Base-by-base conservation (phyloP, 2,329 filamentous ascomycete genomes). In the Colletotrichum spinosum region DNA sequence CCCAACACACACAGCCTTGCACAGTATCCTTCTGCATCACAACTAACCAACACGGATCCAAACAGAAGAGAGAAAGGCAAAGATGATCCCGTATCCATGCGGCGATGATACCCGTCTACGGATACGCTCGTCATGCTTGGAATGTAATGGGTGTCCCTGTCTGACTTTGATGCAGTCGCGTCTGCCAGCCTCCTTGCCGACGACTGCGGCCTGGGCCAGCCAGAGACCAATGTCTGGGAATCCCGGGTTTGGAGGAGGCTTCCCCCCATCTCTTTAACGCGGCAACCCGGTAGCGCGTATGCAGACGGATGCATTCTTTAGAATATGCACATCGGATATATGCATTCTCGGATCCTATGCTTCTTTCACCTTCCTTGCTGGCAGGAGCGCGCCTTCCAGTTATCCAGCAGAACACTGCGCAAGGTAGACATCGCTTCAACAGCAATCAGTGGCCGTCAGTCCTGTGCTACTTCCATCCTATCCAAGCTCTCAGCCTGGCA, bases 111-210 rank as follows among this genome's bases (percentile, higher is more conserved):
- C 55, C 35, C 37, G 17, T 65, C 45, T 52, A 58, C n/a, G n/a
- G n/a, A n/a, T n/a, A n/a, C 37, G 15, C 48, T 49, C 63, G 41
- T 53, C 62, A 56, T 53, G 58, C 48, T 39, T 41, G 33, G 25
- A 42, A n/a, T 42, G 25, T 35, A 25, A 65, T 57, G 58, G 63
- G 33, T 63, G 52, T 53, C 63, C 63, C 63, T 65, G 52, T 35
- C 42, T 38, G 41, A 45, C 38, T 25, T 38, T 57, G 58, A 57
- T 62, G 58, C 58, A 44, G 15, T 41, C 46, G 44, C 61, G n/a
- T 17, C 10, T 25, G 4, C 25, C 49, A 60, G 35, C 55, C 50
- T 54, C 55, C 34, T 54, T 2, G 25, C 25, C 25, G 39, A 5
- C 33, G 25, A 25, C 8, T 38, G 34, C 37, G n/a, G 56, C 57